Percentiles rank a stretch among this genome's conserved stretches.
phyloP scores from a whole-genome alignment of 2,329 filamentous ascomycete species.

The Seiridium cupressi region DNA sequence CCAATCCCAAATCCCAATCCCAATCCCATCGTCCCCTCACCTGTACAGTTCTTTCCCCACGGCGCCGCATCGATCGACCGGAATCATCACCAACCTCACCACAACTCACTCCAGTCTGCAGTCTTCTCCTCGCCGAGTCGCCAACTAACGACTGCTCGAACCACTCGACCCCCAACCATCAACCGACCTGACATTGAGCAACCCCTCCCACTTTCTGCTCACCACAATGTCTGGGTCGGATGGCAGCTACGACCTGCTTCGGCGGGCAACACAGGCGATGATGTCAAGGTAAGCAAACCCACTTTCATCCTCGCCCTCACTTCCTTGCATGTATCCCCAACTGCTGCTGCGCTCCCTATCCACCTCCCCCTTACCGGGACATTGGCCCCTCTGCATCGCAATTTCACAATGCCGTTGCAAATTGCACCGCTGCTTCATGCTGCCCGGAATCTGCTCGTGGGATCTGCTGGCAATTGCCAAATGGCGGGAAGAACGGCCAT shows the following conservation, averaged over 20 bases:
- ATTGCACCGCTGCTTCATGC: not conserved
- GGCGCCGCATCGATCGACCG: not conserved
- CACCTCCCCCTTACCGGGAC: slow-evolving; percentile 3
- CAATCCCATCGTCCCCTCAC: too few relatives aligned
- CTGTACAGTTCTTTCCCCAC: not conserved
- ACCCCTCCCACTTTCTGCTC: not conserved
- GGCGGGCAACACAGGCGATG: slow-evolving; percentile 61
- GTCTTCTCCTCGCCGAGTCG: not conserved
- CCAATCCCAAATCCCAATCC: not conserved
- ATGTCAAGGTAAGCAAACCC: slow-evolving; percentile 53
- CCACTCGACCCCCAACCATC: not conserved
- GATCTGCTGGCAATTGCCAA: not conserved
- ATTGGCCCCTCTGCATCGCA: not conserved
- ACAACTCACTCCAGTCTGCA: not conserved
- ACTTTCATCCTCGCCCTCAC: slow-evolving; percentile 18
- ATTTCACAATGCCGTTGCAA: not conserved
- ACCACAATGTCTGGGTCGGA: slow-evolving; percentile 50
- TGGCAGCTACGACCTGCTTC: slow-evolving; percentile 55
- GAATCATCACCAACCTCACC: not conserved
- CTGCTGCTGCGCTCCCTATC: not conserved
- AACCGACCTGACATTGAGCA: slow-evolving; percentile 5
- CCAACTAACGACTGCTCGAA: not conserved
- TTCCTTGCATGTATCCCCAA: slow-evolving; percentile 15
- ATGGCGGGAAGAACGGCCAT: not conserved
- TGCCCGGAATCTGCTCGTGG: not conserved